Base-by-base conservation (phyloP, 257 asterid genomes). In the Ophiorrhiza pumila region DNA sequence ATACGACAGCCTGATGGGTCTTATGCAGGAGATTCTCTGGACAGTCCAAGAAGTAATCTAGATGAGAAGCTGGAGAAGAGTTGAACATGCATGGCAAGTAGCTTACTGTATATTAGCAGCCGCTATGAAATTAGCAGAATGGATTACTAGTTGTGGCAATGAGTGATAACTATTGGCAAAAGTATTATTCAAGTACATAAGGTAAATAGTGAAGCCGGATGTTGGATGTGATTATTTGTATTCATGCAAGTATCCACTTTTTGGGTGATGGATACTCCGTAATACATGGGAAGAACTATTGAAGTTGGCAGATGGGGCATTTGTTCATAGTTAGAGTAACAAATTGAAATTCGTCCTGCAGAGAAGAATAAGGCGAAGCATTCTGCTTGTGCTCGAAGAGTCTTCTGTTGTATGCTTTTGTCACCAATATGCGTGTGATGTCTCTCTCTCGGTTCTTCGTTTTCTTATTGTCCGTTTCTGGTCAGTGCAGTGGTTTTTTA, bases 1-100 rank as follows among this genome's bases (percentile, higher is more conserved):
- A 84, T 93, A 77, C 86, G 96, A 45, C 95, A 83, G 75, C 92
- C 93, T 25, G 98, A 93, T 77, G 97, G 98, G 39, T 85, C 96
- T 25, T 93, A 90, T 55, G 63, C 65, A 10, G 97, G 97, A 66
- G 98, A 93, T 78, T 84, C 96, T 74, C 86, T 93, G 68, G 95
- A 90, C 73, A 89, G 96, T 85, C 95, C 97, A 41, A 85, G 65
- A 60, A 85, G 89, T 10, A 83, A 80, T 73, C 74, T 81, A 17
- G 89, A 90, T 15, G 90, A 78, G 69, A 78, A 50, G 74, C 74
- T 69, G 17, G 87, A 80, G 82, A 71, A 56, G 43, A 60, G 52
- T 71, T 70, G 75, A 75, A 68, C 50, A 50, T 70, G 47, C 53
- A 8, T 69, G 12, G 60, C 63, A 67, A 68, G 75, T 61, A 60